phyloP scores from a whole-genome alignment of 2,329 filamentous ascomycete genomes.

The Colletotrichum ledebouriae region DNA sequence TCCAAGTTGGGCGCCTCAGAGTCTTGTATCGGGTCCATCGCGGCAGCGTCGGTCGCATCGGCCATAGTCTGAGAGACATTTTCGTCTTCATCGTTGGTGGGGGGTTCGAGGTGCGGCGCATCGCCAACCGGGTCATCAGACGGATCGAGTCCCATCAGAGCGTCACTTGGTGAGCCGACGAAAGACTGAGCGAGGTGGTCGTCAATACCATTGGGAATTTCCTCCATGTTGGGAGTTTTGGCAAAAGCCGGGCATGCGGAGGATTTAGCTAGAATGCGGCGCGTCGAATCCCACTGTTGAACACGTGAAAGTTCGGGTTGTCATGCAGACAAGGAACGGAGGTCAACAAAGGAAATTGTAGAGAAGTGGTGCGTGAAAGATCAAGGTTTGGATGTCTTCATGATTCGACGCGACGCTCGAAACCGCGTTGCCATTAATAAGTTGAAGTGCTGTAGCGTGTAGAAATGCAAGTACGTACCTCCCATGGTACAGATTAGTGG shows the following conservation, averaged over 20 bases:
- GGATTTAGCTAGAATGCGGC: not conserved
- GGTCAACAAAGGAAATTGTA: not conserved
- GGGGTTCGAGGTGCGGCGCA: not conserved
- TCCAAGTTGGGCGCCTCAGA: not conserved
- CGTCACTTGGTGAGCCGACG: slow-evolving; percentile 12
- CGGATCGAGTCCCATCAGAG: slow-evolving; percentile 35
- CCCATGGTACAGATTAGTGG: not conserved
- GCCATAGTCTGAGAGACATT: not conserved
- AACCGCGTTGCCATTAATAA: too few species aligned
- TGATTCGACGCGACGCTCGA: slow-evolving; percentile 18
- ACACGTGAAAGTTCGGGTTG: not conserved
- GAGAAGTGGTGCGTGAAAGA: not conserved
- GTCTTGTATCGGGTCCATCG: not conserved
- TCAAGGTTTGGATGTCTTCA: not conserved
- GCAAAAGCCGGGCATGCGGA: slow-evolving; percentile 2
- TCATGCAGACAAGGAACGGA: too few species aligned
- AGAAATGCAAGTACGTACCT: slow-evolving; percentile 15
- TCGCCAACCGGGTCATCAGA: not conserved
- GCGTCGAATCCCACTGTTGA: not conserved
- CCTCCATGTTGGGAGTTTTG: slow-evolving; percentile 44
- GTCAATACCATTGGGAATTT: slow-evolving; percentile 44
- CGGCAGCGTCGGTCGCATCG: not conserved
- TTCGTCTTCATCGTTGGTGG: not conserved
- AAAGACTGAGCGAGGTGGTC: not conserved
- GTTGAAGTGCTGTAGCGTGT: not conserved